Evolutionary conservation across 331 rosid genomes (phyloP).

Genomic region (Rosa hybrid): DNA sequence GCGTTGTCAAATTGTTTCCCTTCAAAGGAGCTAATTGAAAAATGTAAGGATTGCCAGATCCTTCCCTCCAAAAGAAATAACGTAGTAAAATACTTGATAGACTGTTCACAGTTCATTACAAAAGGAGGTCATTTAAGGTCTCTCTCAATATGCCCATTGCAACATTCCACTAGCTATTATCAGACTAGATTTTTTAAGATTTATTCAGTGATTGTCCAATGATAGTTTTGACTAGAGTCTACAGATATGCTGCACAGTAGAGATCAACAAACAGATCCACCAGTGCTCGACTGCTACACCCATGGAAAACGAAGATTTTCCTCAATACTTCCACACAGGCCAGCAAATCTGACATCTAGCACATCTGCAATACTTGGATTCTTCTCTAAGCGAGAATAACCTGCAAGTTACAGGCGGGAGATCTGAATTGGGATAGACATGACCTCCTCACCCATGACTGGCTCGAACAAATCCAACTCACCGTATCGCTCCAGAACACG

Average conservation of each 20-base stretch:
- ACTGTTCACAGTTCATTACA: not conserved
- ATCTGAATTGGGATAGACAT: constrained; percentile 67
- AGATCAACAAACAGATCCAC: constrained; percentile 2
- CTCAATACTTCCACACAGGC: constrained; percentile 17
- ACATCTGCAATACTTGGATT: not conserved
- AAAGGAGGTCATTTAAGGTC: not conserved
- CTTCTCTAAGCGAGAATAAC: not conserved
- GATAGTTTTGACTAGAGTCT: not conserved
- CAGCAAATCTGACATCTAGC: constrained; percentile 1
- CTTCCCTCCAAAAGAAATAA: not conserved
- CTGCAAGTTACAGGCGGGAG: constrained; percentile 64
- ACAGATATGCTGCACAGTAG: not conserved
- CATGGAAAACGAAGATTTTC: constrained; percentile 23
- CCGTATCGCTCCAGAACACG: constrained; percentile 92
- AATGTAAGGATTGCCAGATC: too few species aligned
- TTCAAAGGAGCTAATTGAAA: too few species aligned
- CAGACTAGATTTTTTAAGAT: not conserved
- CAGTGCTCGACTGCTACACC: not conserved
- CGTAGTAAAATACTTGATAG: not conserved
- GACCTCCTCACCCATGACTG: constrained; percentile 75
- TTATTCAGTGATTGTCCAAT: constrained; percentile 2
- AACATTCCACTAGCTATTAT: not conserved
- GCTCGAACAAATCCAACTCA: constrained; percentile 79
- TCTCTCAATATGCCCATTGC: not conserved
- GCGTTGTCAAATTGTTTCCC: too few species aligned